Conservation (phyloP, 805 yeast genomes). For the Vanderwaltozyma yarrowii region DNA sequence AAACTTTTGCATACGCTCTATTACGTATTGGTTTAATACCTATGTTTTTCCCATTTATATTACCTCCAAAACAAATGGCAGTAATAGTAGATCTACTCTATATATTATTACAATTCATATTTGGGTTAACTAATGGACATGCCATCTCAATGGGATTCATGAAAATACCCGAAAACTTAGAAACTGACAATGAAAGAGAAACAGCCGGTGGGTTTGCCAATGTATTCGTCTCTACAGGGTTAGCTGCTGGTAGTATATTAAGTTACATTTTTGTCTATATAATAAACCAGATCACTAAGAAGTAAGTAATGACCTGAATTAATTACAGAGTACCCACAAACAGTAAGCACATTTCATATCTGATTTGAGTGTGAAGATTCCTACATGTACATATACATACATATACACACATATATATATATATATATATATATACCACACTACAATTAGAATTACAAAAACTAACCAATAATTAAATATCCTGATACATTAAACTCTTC, state of each 20-base stretch:
- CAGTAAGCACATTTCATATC: no score
- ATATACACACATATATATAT: no score
- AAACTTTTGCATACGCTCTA: constrained; percentile 44
- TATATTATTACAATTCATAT: constrained; percentile 56
- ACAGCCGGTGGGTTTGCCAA: constrained; percentile 95
- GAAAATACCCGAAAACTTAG: constrained; percentile 52
- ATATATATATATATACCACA: no score
- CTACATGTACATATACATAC: no score
- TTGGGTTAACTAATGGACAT: constrained; percentile 87
- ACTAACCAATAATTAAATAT: no score
- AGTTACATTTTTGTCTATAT: constrained; percentile 40
- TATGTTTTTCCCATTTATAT: constrained; percentile 50
- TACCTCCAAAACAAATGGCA: constrained; percentile 18
- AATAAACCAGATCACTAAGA: not conserved
- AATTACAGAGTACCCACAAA: no score
- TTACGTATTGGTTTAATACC: constrained; percentile 56
- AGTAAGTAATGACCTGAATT: no score
- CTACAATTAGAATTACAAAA: no score
- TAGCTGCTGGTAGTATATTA: constrained; percentile 66
- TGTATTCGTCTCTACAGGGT: constrained; percentile 65
- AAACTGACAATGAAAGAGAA: constrained; percentile 58
- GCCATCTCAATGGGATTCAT: constrained; percentile 70
- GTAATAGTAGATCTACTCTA: constrained; percentile 46
- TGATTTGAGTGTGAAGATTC: no score
- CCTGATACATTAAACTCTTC: no score